Percentiles rank a stretch among this genome's conserved stretches.
phyloP scores from a whole-genome alignment of 208 protist genomes.

The Wallacemonas sp. region DNA sequence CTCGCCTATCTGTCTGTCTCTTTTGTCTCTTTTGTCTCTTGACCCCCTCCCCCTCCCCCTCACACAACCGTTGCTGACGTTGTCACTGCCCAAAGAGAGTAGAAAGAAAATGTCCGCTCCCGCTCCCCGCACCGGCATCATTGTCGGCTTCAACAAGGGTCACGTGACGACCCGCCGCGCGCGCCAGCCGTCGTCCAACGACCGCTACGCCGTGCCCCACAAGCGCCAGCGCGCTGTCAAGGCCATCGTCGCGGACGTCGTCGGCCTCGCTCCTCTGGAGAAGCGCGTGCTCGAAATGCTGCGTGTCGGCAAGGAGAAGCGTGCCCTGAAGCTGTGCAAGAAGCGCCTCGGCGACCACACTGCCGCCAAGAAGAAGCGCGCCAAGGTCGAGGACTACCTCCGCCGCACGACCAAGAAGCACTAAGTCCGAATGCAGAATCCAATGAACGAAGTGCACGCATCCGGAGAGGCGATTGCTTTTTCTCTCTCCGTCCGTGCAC shows the following conservation, averaged over 20 bases:
- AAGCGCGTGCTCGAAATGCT: slow-evolving; percentile 94
- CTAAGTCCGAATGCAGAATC: slow-evolving; percentile 46
- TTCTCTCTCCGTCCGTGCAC: background rate
- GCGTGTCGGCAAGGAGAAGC: slow-evolving; percentile 95
- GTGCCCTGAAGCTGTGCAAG: slow-evolving; percentile 95
- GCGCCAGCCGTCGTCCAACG: slow-evolving; percentile 70
- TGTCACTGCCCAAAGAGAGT: too few relatives aligned
- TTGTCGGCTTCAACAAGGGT: slow-evolving; percentile 93
- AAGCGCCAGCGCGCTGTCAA: slow-evolving; percentile 92
- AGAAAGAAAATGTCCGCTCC: slow-evolving; percentile 71
- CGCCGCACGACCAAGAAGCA: slow-evolving; percentile 89
- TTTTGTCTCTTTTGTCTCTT: too few relatives aligned
- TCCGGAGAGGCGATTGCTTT: too few relatives aligned
- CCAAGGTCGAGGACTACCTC: slow-evolving; percentile 91
- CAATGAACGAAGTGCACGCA: too few relatives aligned
- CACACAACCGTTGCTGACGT: too few relatives aligned
- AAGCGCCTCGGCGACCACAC: slow-evolving; percentile 91
- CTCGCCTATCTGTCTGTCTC: too few relatives aligned
- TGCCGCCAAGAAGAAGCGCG: slow-evolving; percentile 92
- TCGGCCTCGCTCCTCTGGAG: slow-evolving; percentile 93
- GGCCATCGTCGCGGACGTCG: slow-evolving; percentile 89
- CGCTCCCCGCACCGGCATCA: slow-evolving; percentile 86
- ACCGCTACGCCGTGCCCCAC: slow-evolving; percentile 86
- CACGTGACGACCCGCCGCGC: slow-evolving; percentile 89
- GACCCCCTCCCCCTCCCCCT: too few relatives aligned